These are phyloP conservation scores for Arthrobotrys entomopaga DNA, from an alignment of 2,329 filamentous ascomycete genomes.

Conservation along the genomic window DNA sequence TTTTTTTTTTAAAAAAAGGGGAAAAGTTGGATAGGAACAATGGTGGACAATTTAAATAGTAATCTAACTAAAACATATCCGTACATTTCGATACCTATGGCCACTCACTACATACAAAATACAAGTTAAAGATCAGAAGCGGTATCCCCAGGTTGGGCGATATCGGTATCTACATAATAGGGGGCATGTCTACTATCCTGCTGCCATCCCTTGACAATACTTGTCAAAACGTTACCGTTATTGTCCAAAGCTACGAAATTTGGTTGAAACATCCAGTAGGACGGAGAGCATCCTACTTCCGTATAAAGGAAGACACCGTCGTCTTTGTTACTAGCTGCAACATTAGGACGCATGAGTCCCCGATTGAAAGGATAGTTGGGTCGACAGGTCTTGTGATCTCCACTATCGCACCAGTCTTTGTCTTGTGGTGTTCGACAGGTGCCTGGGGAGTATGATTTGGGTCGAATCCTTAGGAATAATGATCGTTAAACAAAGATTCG, in stretches of 20 bases:
- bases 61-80: no score
- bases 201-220: background rate
- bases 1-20: no score
- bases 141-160: background rate
- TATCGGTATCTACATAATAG: slow-evolving; percentile 8
- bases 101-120: no score
- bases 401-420: slow-evolving; percentile 11
- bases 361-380: slow-evolving; percentile 23
- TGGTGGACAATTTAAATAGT: background rate
- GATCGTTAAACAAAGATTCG: background rate
- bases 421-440: background rate
- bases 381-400: slow-evolving; percentile 4
- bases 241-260: slow-evolving; percentile 27
- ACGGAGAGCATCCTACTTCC: slow-evolving; percentile 39
- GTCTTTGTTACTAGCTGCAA: background rate
- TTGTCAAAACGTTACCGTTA: background rate
- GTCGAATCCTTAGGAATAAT: slow-evolving; percentile 30
- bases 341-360: slow-evolving; percentile 29
- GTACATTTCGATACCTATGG: no score
- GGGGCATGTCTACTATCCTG: slow-evolving; percentile 10
- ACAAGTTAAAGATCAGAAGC: no score
- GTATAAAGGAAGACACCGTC: background rate
- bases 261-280: slow-evolving; percentile 29
- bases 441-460: background rate
- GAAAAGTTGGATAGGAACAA: no score